These are phyloP conservation scores for Leccinum barrowsii DNA, from an alignment of 768 basidiomycete genomes.

Conservation along the genomic window DNA sequence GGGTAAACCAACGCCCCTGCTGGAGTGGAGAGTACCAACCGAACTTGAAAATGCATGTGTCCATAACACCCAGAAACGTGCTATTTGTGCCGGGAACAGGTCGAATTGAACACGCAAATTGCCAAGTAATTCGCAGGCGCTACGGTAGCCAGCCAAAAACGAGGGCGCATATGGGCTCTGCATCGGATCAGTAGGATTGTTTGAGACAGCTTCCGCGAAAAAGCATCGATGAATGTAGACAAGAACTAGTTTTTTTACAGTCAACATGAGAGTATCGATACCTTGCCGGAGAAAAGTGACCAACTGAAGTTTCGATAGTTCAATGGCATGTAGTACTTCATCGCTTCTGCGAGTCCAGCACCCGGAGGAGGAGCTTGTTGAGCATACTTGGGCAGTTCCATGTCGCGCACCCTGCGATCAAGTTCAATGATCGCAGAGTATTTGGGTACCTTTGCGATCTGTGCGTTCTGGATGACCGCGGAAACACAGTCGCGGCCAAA, in stretches of 20 bases:
- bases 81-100: slow-evolving; percentile 53
- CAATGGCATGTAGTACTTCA: slow-evolving; percentile 72
- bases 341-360: slow-evolving; percentile 53
- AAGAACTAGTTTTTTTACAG: slow-evolving; percentile 41
- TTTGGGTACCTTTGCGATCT: slow-evolving; percentile 61
- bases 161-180: slow-evolving; percentile 64
- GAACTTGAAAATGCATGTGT: slow-evolving; percentile 67
- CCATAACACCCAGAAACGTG: slow-evolving; percentile 71
- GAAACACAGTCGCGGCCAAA: slow-evolving; percentile 66
- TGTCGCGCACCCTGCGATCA: slow-evolving; percentile 63
- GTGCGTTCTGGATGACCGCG: slow-evolving; percentile 62
- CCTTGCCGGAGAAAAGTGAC: slow-evolving; percentile 18
- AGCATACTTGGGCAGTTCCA: slow-evolving; percentile 63
- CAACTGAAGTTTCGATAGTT: slow-evolving; percentile 70
- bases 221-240: slow-evolving; percentile 74
- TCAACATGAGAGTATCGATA: not conserved
- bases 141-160: slow-evolving; percentile 64
- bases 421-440: slow-evolving; percentile 62
- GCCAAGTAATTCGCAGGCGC: slow-evolving; percentile 55
- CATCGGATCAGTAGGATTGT: slow-evolving; percentile 63
- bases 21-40: slow-evolving; percentile 34
- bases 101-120: slow-evolving; percentile 47
- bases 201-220: slow-evolving; percentile 69
- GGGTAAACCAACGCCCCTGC: not conserved
- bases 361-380: slow-evolving; percentile 47